Percentiles rank a stretch among this genome's conserved stretches.
phyloP scores from a whole-genome alignment of 2,329 filamentous ascomycete genomes.

The Alternaria consortialis region DNA sequence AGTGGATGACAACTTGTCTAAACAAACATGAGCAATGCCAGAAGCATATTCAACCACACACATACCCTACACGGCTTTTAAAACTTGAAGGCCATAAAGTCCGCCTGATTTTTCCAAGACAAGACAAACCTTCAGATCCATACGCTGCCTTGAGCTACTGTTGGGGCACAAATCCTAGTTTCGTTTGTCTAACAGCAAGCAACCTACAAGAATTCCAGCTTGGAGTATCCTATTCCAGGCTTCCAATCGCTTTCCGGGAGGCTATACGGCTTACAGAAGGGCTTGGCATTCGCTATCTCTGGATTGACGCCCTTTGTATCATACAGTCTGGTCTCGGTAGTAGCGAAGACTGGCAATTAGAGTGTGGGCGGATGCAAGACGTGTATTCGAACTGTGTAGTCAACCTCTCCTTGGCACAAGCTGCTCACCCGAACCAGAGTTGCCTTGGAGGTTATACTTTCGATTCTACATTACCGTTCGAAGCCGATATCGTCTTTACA shows the following conservation, averaged over 20 bases:
- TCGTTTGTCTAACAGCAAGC: neutral
- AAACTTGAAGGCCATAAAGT: neutral
- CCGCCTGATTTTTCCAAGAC: neutral
- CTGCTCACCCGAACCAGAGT: neutral
- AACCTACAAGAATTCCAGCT: neutral
- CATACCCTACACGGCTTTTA: neutral
- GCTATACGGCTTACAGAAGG: neutral
- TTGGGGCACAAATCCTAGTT: neutral
- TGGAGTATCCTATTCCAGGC: too few relatives aligned
- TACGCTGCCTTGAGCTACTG: conserved; percentile 1
- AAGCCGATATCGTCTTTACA: neutral
- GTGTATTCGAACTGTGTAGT: neutral
- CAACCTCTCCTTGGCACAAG: neutral
- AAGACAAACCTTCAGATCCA: neutral
- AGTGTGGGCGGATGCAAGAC: neutral
- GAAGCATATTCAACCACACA: neutral
- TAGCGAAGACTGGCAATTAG: neutral
- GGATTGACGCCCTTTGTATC: conserved; percentile 14
- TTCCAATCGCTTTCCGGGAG: conserved; percentile 2
- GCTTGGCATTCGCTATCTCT: conserved; percentile 4
- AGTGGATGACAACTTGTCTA: neutral
- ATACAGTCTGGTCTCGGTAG: neutral
- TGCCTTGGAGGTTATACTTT: neutral
- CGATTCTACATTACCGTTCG: neutral
- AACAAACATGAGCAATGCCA: neutral